Conservation (phyloP, 2,329 filamentous ascomycete genomes). For the Macrophomina phaseolina region DNA sequence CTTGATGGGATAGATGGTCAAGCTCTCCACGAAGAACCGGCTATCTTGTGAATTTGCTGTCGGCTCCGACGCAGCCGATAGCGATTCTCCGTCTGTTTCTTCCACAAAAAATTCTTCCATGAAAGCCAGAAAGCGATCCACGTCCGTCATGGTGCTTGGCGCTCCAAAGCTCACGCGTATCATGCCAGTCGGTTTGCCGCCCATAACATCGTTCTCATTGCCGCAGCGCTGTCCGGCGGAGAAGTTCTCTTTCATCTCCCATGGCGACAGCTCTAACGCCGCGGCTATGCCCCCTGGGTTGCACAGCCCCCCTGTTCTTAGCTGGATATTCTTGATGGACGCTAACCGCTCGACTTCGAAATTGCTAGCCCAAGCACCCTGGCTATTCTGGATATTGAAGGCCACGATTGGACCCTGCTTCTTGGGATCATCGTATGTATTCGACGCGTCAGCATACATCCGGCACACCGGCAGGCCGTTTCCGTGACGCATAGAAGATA, state of each 20-base stretch:
- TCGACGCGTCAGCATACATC: slow-evolving; percentile 62
- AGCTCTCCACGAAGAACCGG: slow-evolving; percentile 52
- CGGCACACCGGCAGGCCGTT: slow-evolving; percentile 71
- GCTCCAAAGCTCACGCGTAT: slow-evolving; percentile 86
- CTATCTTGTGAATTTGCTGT: slow-evolving; percentile 33
- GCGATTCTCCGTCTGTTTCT: slow-evolving; percentile 26
- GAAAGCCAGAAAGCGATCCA: slow-evolving; percentile 74
- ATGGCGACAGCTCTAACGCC: slow-evolving; percentile 73
- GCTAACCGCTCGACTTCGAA: slow-evolving; percentile 88
- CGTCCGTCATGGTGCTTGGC: slow-evolving; percentile 81
- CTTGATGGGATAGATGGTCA: slow-evolving; percentile 86
- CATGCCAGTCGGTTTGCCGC: slow-evolving; percentile 85
- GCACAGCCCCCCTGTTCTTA: slow-evolving; percentile 88
- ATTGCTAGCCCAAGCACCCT: slow-evolving; percentile 78
- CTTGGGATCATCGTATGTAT: slow-evolving; percentile 50
- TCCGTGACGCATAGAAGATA: slow-evolving; percentile 68
- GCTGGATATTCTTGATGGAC: slow-evolving; percentile 76
- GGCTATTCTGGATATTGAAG: slow-evolving; percentile 77
- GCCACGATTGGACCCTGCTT: slow-evolving; percentile 76
- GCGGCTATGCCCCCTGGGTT: slow-evolving; percentile 86
- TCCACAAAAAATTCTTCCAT: slow-evolving; percentile 58
- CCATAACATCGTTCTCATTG: slow-evolving; percentile 78
- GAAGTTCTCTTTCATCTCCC: slow-evolving; percentile 86
- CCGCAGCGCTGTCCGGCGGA: slow-evolving; percentile 85
- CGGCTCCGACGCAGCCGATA: slow-evolving; percentile 29